Conservation (phyloP, 2,329 filamentous ascomycete genomes). For the Trichothecium roseum region DNA sequence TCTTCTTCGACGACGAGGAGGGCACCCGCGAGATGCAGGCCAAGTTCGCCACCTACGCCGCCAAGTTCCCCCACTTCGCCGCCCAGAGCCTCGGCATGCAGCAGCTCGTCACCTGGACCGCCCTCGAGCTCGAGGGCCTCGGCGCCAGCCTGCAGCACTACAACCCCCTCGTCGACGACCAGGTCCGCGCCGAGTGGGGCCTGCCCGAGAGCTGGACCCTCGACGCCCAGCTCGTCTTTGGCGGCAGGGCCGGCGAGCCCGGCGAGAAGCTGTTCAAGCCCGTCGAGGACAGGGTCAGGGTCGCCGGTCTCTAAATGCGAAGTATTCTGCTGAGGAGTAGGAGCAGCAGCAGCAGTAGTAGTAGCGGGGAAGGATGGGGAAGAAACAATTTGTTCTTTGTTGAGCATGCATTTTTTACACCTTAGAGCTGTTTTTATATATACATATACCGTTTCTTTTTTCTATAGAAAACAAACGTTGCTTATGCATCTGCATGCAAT, state of each 20-base stretch:
- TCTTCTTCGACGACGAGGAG: slow-evolving; percentile 77
- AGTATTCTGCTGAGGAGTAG: slow-evolving; percentile 5
- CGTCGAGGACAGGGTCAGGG: slow-evolving; percentile 57
- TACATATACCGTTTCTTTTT: too few species aligned
- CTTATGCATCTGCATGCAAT: too few species aligned
- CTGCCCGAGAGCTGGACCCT: slow-evolving; percentile 66
- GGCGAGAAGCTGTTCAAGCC: slow-evolving; percentile 55
- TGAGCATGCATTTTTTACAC: too few species aligned
- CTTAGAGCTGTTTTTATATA: background rate
- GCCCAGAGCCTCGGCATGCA: slow-evolving; percentile 68
- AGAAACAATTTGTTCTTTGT: background rate
- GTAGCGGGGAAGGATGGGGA: slow-evolving; percentile 4
- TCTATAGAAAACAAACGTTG: too few species aligned
- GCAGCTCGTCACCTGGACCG: slow-evolving; percentile 72
- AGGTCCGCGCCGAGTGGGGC: slow-evolving; percentile 59
- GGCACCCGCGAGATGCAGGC: slow-evolving; percentile 56
- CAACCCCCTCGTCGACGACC: slow-evolving; percentile 72
- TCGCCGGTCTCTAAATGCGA: slow-evolving; percentile 41
- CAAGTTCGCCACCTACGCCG: slow-evolving; percentile 63
- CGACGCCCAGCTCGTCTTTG: slow-evolving; percentile 78
- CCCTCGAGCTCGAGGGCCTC: slow-evolving; percentile 72
- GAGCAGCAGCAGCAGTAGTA: slow-evolving; percentile 4
- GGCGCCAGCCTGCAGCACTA: slow-evolving; percentile 91
- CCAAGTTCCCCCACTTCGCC: slow-evolving; percentile 70
- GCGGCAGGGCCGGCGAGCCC: slow-evolving; percentile 45